Base-by-base conservation (phyloP, 331 rosid species). In the Spiraea crenata region DNA sequence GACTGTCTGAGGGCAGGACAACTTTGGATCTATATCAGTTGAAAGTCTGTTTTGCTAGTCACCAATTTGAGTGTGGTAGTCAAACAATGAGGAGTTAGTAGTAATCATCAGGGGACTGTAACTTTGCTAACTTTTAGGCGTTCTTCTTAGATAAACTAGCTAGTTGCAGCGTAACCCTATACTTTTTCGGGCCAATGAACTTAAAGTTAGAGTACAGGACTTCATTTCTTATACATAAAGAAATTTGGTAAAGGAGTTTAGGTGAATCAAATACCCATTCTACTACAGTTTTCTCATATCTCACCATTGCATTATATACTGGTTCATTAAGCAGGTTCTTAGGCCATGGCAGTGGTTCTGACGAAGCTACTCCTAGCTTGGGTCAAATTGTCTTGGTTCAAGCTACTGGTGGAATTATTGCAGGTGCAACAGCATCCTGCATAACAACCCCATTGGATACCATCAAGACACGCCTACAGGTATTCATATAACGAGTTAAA, bases 381-480 rank as follows among this genome's bases (percentile, higher is more conserved):
- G 71, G 67, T 31, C 84, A 87, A 83, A 83, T 88, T 75, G 8
- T 90, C 65, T 77, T 82, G 57, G 97, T 85, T 75, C 98, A 93
- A 81, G 98, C 92, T 57, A 17, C 77, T 35, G 97, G 98, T 65
- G 98, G 98, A 60, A 81, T 93, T 55, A 75, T 88, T 73, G 93
- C 96, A 25, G 98, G 90, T 40, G 98, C 93, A 71, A 80, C 97
- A 76, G 92, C 97, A 50, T 88, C 98, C 74, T 90, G 85, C 85
- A 71, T 90, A 51, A 88, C 98, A 59, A 85, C 96, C 65, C 98
- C 98, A 35, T 71, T 93, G 83, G 96, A 93, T 80, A 93, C 98
- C 58, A 90, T 93, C 70, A 93, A 93, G 83, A 93, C 97, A 74
- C 90, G 98, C 68, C 77, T 93, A 77, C 98, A 93, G 98, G 98